Base-by-base conservation (phyloP, 2,329 filamentous ascomycete genomes). In the Aspergillus melleus region DNA sequence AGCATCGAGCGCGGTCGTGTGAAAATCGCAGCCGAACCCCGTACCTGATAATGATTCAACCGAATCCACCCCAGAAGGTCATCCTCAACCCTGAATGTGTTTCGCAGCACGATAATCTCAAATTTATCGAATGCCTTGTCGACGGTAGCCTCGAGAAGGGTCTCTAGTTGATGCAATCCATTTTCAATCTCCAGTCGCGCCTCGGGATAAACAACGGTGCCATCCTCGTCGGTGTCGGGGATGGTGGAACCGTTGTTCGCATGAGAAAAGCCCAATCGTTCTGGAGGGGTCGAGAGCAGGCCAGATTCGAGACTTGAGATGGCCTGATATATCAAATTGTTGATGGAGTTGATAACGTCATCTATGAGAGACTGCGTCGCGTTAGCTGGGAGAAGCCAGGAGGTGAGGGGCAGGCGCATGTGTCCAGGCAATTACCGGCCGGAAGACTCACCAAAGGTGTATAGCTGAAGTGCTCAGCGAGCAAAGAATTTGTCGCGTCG, bases 281-380 rank as follows among this genome's bases (percentile, higher is more conserved):
- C 82, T 0, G 93, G 90, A 1, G 90, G 86, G 2, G 90, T 88
- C 54, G 84, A 84, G 52, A 91, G 82, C 20, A 99, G 87, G 1
- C 91, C 91, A 57, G 87, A 86, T 77, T 98, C 95, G 65, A 98
- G 88, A 61, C 90, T 91, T 70, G 91, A 91, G 70, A 96, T 88
- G 56, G 92, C 93, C 75, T 90, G 90, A 77, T 96, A 95, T 70
- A 95, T 90, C 70, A 97, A 86, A 71, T 94, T 91, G 80, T 98
- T 99, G 76, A 97, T 88, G 57, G 90, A 90, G 81, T 98, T 97
- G 80, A 98, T 96, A 69, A 98, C 93, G 79, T 98, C 94, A 85
- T 99, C 95, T 72, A 99, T 90, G 47, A 99, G 86, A 62, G 90
- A 90, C 93, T 96, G 70, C 51, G 57, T 59, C 20, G 57, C 32